Evolutionary conservation across 352 stramenopile genomes (phyloP).

Genomic region (Phytophthora vignae): DNA sequence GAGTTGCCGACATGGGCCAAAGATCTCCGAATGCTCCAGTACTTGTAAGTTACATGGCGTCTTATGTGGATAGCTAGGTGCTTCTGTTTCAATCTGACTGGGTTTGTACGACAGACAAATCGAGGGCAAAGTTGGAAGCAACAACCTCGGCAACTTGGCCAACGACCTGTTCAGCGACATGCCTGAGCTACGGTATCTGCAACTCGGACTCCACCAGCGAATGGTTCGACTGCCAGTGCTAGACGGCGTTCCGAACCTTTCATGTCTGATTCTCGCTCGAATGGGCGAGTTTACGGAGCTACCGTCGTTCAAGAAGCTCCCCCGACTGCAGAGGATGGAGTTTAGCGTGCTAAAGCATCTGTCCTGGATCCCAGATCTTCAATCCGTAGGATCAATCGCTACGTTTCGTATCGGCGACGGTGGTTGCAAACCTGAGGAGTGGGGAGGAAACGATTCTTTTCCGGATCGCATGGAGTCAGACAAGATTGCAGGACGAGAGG

Average conservation of each 20-base stretch:
- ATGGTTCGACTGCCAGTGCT: constrained; percentile 40
- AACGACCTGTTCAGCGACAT: constrained; percentile 46
- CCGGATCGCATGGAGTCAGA: no score
- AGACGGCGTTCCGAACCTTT: constrained; percentile 37
- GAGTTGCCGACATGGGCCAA: constrained; percentile 42
- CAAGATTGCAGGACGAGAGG: no score
- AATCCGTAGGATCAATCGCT: constrained; percentile 10
- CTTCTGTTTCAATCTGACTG: not conserved
- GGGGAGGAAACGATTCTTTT: no score
- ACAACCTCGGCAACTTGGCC: constrained; percentile 32
- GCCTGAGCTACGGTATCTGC: constrained; percentile 41
- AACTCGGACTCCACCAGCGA: constrained; percentile 40
- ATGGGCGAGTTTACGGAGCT: constrained; percentile 32
- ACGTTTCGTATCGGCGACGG: no score
- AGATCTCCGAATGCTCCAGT: constrained; percentile 45
- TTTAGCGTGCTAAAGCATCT: constrained; percentile 30
- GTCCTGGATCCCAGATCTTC: constrained; percentile 33
- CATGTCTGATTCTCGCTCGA: constrained; percentile 38
- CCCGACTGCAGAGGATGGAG: constrained; percentile 36
- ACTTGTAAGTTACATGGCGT: constrained; percentile 40
- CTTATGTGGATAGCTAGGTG: not conserved
- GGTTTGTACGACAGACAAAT: constrained; percentile 41
- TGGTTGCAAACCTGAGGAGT: no score
- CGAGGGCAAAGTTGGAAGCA: constrained; percentile 40
- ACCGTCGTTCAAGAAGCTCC: constrained; percentile 30